Base-by-base conservation (phyloP, 1,139 yeast species). In the Suhomyces choctaworum region DNA sequence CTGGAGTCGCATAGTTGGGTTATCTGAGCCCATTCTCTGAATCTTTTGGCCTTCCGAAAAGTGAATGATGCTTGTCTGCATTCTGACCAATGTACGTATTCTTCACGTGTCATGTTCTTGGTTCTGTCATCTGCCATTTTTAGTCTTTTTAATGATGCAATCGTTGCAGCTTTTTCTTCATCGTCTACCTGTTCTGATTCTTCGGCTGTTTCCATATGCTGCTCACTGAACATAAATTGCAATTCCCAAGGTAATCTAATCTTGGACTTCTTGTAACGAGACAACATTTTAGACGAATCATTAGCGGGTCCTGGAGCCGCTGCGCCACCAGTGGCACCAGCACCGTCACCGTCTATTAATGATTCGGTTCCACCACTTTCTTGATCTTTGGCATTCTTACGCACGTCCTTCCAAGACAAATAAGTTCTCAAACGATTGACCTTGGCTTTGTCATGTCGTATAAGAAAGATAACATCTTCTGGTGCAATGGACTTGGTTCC, bases 21-120 rank as follows among this genome's bases (percentile, higher is more conserved):
- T 32, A 92, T 78, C 13, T 94, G 95, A 6, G 96, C 94, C 98
- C 98, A 92, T 55, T 92, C 99, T 53, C 95, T 76, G 56, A 92
- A 92, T 52, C 97, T 70, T 57, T 90, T 88, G 12, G 86, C 87
- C 58, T 94, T 92, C 50, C 97, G 73, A 53, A 89, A 92, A 0
- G 98, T 94, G 56, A 92, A 94, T 38, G 95, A 82, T 1, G 98
- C 98, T 58, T 92, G 98, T 46, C 99, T 78, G 63, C 98, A 92
- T 56, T 92, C 99, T 10, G 96, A 85, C 97, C 97, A 92, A 58
- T 94, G 98, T 12, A 90, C 98, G 51, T 92, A 92, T 57, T 92
- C 98, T 53, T 92, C 97, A 51, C 82, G 81, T 0, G 98, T 92
- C 99, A 92, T 94, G 47, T 84, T 78, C 47, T 73, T 78, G 0